Evolutionary conservation across 352 stramenopile genomes (phyloP), one percentile per base, ranked within the genome.

Genomic region (Phytophthora rubi): DNA sequence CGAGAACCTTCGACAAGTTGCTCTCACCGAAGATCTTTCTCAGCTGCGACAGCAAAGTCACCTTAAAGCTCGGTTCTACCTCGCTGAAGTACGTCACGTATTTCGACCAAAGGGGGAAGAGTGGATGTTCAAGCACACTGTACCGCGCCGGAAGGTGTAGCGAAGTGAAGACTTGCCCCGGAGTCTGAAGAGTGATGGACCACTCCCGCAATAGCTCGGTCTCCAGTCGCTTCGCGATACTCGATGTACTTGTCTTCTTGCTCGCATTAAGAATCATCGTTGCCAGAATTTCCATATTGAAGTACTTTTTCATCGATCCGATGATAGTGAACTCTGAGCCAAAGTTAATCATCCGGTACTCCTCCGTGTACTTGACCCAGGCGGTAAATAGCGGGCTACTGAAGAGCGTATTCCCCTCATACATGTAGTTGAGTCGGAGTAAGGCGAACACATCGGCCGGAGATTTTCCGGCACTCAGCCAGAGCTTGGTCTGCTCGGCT

Each of bases 41-140:
- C 48, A 71, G 32, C 3, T n/a, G 21, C 9, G 28, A 44, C 33
- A 66, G 56, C 15, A 52, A 26, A 51, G 39, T 42, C 30, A 61
- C 30, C 32, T 66, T 66, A 13, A 47, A 52, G 3, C 9, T 47
- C 2, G 64, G 56, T 4, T 66, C 57, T 15, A 33, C 49, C 10
- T 42, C 51, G 16, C 33, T 52, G 28, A 66, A 30, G 15, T 48
- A 56, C 1, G 18, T 45, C 7, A 57, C 28, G 56, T 71, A 71
- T 21, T 61, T 61, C 10, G 37, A 52, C 64, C 56, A 71, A n/a
- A 71, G 18, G 9, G n/a, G 13, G 16, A 49, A 71, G n/a, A 61
- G 30, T 10, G 64, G 48, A 1, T 12, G 65, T 32, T 66, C 49
- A 47, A 61, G 45, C 9, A 54, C 2, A 13, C 21, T 66, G 6